Conservation (phyloP, 2,329 filamentous ascomycete genomes). For the Camillea tinctor region DNA sequence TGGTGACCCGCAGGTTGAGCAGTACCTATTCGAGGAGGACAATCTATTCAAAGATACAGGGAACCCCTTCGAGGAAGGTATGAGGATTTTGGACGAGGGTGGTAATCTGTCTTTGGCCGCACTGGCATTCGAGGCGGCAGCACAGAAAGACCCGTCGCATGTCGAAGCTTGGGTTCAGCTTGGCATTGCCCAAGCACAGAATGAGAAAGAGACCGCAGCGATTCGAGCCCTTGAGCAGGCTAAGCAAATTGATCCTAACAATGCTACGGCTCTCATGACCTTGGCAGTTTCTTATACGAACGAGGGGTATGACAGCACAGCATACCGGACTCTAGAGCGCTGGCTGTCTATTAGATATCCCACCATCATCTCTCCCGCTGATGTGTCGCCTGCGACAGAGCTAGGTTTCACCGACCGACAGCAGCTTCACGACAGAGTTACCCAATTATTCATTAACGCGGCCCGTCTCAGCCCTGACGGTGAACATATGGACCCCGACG, state of each 20-base stretch:
- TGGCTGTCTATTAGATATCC: conserved; percentile 98
- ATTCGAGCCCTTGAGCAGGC: conserved; percentile 93
- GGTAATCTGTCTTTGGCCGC: conserved; percentile 93
- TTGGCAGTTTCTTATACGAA: conserved; percentile 97
- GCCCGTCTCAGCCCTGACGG: conserved; percentile 89
- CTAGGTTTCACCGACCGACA: conserved; percentile 94
- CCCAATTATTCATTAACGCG: conserved; percentile 84
- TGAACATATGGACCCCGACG: conserved; percentile 96
- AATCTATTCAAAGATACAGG: conserved; percentile 80
- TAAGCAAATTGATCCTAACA: conserved; percentile 81
- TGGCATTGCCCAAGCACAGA: conserved; percentile 91
- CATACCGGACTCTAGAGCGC: conserved; percentile 92
- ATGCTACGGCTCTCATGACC: conserved; percentile 88
- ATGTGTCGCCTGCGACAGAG: conserved; percentile 74
- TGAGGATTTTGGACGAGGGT: conserved; percentile 88
- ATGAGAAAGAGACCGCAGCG: conserved; percentile 95
- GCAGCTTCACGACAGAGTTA: conserved; percentile 85
- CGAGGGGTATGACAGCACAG: conserved; percentile 95
- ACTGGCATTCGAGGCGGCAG: conserved; percentile 91
- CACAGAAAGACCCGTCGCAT: conserved; percentile 84
- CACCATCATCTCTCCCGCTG: conserved; percentile 68
- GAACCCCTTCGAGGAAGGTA: conserved; percentile 89
- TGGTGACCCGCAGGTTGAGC: conserved; percentile 74
- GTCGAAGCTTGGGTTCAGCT: conserved; percentile 92
- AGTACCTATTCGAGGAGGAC: conserved; percentile 93